Conservation (phyloP, 805 yeast species). For the Maudiozyma saulgeensis region DNA sequence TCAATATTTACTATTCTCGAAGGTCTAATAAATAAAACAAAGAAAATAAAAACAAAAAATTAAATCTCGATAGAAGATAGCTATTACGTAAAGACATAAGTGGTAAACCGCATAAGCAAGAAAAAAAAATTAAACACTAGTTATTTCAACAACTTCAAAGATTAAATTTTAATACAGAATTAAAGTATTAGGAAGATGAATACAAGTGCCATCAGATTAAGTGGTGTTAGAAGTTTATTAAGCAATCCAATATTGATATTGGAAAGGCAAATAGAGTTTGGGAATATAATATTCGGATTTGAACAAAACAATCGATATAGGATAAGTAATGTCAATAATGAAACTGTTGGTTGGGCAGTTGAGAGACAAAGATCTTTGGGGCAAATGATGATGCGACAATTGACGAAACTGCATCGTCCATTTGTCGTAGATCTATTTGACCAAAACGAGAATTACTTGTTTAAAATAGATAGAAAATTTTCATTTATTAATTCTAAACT, state of each 20-base stretch:
- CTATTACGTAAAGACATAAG: no score
- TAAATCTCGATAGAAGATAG: no score
- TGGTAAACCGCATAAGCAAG: no score
- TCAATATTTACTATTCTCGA: background rate
- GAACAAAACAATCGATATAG: constrained; percentile 83
- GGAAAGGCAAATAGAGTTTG: constrained; percentile 79
- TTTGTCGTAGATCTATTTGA: constrained; percentile 66
- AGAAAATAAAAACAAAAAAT: background rate
- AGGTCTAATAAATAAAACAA: background rate
- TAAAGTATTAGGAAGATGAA: background rate
- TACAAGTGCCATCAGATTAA: background rate
- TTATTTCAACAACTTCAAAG: no score
- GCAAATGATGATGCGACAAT: constrained; percentile 69
- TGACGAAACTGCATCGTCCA: constrained; percentile 80
- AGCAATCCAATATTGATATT: constrained; percentile 77
- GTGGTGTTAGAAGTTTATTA: constrained; percentile 31
- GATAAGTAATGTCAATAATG: constrained; percentile 64
- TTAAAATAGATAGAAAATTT: constrained; percentile 74
- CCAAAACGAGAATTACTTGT: constrained; percentile 45
- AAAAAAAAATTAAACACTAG: no score
- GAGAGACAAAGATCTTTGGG: constrained; percentile 70
- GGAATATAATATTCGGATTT: constrained; percentile 79
- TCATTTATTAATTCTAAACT: constrained; percentile 84
- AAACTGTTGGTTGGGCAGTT: constrained; percentile 66
- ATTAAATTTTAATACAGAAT: no score